phyloP scores from a whole-genome alignment of 2,329 filamentous ascomycete genomes.

The Aspergillus piperis region DNA sequence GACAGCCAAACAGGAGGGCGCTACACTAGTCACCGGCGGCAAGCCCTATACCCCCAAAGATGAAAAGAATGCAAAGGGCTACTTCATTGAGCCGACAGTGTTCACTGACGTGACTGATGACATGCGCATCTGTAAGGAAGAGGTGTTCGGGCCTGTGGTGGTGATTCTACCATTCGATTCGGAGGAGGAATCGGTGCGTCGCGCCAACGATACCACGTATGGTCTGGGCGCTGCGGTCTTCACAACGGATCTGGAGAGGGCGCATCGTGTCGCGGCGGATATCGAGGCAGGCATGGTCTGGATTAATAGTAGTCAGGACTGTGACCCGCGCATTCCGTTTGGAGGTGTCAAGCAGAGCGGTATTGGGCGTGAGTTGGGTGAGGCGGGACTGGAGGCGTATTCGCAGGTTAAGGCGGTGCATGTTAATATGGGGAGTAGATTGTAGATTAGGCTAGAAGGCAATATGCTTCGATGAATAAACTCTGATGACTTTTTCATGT shows the following conservation, averaged over 20 bases:
- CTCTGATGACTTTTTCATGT: not conserved
- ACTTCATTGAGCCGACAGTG: conserved; percentile 44
- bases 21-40: conserved; percentile 41
- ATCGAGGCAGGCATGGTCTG: conserved; percentile 52
- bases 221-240: conserved; percentile 48
- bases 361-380: conserved; percentile 53
- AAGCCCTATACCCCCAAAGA: conserved; percentile 33
- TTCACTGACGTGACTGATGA: conserved; percentile 38
- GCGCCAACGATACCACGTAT: conserved; percentile 46
- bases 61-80: conserved; percentile 39
- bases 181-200: conserved; percentile 42
- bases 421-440: conserved; percentile 41
- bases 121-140: conserved; percentile 44
- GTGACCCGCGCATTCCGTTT: conserved; percentile 44
- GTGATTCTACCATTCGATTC: conserved; percentile 42
- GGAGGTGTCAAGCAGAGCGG: conserved; percentile 51
- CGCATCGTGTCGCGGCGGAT: conserved; percentile 43
- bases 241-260: conserved; percentile 44
- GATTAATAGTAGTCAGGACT: conserved; percentile 49
- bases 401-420: conserved; percentile 44
- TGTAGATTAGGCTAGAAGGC: conserved; percentile 14
- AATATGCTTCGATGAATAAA: not conserved
- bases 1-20: conserved; percentile 45
- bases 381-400: conserved; percentile 45
- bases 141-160: conserved; percentile 49